Evolutionary conservation across 192 early-diverging fungal species (phyloP), one percentile per base, ranked within the genome.

Genomic region (Mortierella claussenii): DNA sequence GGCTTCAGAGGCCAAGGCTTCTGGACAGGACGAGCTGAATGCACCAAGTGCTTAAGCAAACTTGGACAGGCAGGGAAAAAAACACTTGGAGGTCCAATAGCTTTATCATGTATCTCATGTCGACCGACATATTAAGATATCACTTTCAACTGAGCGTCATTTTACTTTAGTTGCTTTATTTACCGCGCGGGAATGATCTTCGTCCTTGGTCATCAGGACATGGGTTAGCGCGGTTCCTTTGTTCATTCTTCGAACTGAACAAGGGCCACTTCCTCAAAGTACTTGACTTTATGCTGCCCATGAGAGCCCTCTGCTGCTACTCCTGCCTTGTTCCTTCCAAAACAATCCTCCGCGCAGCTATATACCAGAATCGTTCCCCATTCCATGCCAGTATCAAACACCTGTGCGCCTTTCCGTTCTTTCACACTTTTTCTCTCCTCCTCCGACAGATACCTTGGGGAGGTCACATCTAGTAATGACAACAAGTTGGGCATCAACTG

Each of bases 401-500:
- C 60, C 51, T 82, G 80, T 15, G 86, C 61, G 24, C 62, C 75
- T n/a, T 76, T 70, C 51, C 65, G 69, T 32, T 69, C 67, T 42
- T 79, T 68, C 23, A 64, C 33, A 10, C 48, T 52, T 18, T 67
- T 58, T 11, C 46, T 68, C 54, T 80, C 50, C 43, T 83, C 80
- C 48, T 51, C 67, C 44, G 81, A 58, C 47, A 80, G 32, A 17
- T 67, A 79, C 52, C 83, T 89, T 33, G 71, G 79, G 10, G 83
- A 75, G 18, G 89, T 86, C 8, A 89, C 88, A 18, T 88, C 87
- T 34, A 98, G 81, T 17, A 92, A 57, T 1, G 88, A 87, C 43
- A 98, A 74, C 27, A 93, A 66, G 55, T 90, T 90, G 0, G 96
- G 95, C 96, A 98, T 98, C 26, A 98, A 78, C 78, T 98, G 96